phyloP scores from a whole-genome alignment of 495 filamentous ascomycete species.

The Glarea lozoyensis region DNA sequence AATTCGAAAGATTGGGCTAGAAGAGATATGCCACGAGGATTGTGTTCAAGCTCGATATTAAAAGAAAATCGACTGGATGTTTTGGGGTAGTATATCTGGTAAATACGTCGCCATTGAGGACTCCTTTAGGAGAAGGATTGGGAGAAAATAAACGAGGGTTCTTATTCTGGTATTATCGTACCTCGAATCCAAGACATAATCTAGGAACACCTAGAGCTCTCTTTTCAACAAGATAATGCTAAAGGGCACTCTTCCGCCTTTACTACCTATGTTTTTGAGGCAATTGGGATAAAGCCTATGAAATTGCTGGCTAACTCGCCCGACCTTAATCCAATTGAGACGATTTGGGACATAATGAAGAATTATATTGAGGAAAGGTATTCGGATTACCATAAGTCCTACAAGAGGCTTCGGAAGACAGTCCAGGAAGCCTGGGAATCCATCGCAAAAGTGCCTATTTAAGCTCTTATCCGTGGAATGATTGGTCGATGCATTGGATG shows the following conservation, averaged over 20 bases:
- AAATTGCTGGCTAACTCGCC: constrained; percentile 20
- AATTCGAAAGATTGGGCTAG: constrained; percentile 12
- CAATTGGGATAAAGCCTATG: constrained; percentile 11
- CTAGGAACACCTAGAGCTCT: too few relatives aligned
- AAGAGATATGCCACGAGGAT: constrained; percentile 17
- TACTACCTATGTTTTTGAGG: background rate
- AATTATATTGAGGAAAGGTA: constrained; percentile 10
- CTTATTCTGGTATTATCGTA: constrained; percentile 18
- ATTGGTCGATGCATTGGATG: constrained; percentile 24
- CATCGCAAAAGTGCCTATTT: constrained; percentile 12
- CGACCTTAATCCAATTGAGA: constrained; percentile 23
- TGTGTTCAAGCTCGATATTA: constrained; percentile 11
- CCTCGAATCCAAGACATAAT: constrained; percentile 20
- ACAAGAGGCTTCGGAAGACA: constrained; percentile 10
- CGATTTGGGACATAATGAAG: constrained; percentile 25
- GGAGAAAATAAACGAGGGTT: constrained; percentile 19
- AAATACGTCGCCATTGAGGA: constrained; percentile 15
- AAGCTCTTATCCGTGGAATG: constrained; percentile 19
- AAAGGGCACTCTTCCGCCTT: constrained; percentile 9
- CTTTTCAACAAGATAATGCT: constrained; percentile 20
- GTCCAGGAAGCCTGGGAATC: constrained; percentile 22
- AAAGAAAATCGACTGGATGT: constrained; percentile 20
- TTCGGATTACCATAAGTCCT: constrained; percentile 5
- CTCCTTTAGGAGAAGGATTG: constrained; percentile 28
- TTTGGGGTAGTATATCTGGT: constrained; percentile 21